Percentiles rank a stretch among this genome's conserved stretches.
Evolutionary conservation across 2,329 filamentous ascomycete species (phyloP).

Genomic region (Paecilomyces variotii): DNA sequence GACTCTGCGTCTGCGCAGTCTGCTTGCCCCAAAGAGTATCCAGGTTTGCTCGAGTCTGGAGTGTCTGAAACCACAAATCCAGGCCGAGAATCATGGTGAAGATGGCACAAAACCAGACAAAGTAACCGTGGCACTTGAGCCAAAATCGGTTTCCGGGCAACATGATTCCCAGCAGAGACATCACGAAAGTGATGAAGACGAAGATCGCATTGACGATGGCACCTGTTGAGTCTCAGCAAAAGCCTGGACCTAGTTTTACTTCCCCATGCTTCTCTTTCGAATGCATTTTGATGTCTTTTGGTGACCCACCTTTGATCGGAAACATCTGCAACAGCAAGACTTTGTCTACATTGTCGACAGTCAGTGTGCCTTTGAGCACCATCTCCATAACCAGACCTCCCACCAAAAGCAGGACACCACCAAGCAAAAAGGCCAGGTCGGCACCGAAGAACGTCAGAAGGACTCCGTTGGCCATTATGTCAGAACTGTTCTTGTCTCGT

Average conservation of each 20-base stretch:
- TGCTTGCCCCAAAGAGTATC: conserved; percentile 54
- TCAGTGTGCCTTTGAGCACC: conserved; percentile 34
- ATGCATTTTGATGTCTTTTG: neutral
- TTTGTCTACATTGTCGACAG: conserved; percentile 41
- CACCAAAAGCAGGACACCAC: conserved; percentile 45
- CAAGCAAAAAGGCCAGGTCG: conserved; percentile 46
- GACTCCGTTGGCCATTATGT: conserved; percentile 43
- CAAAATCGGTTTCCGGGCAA: conserved; percentile 58
- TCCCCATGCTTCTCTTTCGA: neutral
- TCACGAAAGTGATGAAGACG: conserved; percentile 61
- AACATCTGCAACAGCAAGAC: conserved; percentile 46
- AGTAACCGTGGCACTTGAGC: conserved; percentile 61
- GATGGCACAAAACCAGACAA: conserved; percentile 53
- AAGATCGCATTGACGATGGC: conserved; percentile 65
- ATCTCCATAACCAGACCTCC: conserved; percentile 45
- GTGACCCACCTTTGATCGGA: conserved; percentile 44
- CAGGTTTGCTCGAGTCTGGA: conserved; percentile 59
- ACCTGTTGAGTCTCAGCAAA: conserved; percentile 34
- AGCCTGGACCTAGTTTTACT: neutral
- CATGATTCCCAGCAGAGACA: conserved; percentile 64
- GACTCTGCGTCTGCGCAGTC: conserved; percentile 49
- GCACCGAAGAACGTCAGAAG: conserved; percentile 44
- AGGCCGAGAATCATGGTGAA: conserved; percentile 61
- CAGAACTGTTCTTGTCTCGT: neutral
- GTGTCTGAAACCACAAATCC: conserved; percentile 64